A percentile compares a stretch with the other conserved stretches of the same genome.
Conservation (phyloP, 2,329 filamentous ascomycete genomes). For the Pseudopithomyces maydicus region DNA sequence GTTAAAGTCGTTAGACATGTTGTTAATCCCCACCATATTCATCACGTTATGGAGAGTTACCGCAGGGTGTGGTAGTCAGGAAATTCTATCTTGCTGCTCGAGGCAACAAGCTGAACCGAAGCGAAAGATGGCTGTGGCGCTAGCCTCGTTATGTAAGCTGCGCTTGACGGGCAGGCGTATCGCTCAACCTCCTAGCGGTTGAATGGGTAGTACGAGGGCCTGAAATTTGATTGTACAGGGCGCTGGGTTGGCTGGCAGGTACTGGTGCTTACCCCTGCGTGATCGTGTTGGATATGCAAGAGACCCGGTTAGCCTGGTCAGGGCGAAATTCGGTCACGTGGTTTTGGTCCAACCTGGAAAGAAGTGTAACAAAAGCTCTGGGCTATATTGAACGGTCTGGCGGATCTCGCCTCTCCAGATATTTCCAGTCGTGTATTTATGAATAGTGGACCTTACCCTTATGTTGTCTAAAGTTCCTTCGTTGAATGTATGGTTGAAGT, state of each 20-base stretch:
- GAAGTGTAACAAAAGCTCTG: too few species aligned
- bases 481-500: too few species aligned
- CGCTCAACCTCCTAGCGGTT: neutral
- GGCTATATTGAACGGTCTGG: too few species aligned
- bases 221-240: neutral
- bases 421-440: too few species aligned
- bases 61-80: neutral
- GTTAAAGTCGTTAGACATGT: slow-evolving; percentile 25
- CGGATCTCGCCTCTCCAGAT: too few species aligned
- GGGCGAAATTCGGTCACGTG: too few species aligned
- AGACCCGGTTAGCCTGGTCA: too few species aligned
- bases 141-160: neutral
- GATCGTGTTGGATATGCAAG: neutral
- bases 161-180: neutral
- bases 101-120: slow-evolving; percentile 8
- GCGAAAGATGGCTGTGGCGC: slow-evolving; percentile 2
- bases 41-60: neutral
- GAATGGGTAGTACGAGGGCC: neutral
- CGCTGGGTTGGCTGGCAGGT: neutral
- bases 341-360: too few species aligned
- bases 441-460: too few species aligned
- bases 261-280: neutral
- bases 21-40: slow-evolving; percentile 19
- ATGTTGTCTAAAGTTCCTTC: too few species aligned
- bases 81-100: neutral